Percentiles rank a stretch among this genome's conserved stretches.
Conservation (phyloP, 2,329 filamentous ascomycete genomes). For the Fusarium nisikadoi region DNA sequence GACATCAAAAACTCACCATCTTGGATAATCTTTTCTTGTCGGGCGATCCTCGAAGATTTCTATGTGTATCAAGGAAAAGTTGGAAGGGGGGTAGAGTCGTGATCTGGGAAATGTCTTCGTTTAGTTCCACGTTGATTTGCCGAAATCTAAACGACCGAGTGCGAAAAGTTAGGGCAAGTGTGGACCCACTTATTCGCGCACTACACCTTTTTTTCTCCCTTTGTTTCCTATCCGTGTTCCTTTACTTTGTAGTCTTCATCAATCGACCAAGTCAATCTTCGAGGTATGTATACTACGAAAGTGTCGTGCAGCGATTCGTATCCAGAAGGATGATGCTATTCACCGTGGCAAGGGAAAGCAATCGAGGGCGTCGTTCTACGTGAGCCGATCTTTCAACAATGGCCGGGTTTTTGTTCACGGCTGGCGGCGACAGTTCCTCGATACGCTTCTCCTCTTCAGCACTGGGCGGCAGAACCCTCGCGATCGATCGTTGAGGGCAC, state of each 20-base stretch:
- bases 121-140: conserved; percentile 51
- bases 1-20: conserved; percentile 63
- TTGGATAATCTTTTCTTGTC: conserved; percentile 65
- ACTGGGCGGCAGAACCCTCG: conserved; percentile 78
- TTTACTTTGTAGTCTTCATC: conserved; percentile 42
- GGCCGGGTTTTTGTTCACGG: conserved; percentile 14
- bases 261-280: conserved; percentile 45
- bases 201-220: conserved; percentile 36
- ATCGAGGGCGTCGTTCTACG: conserved; percentile 56
- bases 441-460: conserved; percentile 73
- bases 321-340: conserved; percentile 56
- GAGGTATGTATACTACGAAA: conserved; percentile 61
- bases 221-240: conserved; percentile 20
- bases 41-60: conserved; percentile 76
- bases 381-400: conserved; percentile 36
- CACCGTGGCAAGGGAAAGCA: conserved; percentile 70
- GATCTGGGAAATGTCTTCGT: conserved; percentile 46
- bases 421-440: conserved; percentile 47
- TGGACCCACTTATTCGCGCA: conserved; percentile 53
- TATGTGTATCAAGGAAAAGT: conserved; percentile 49
- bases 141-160: conserved; percentile 49
- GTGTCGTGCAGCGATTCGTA: conserved; percentile 47
- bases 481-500: conserved; percentile 68
- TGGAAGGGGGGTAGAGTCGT: conserved; percentile 45
- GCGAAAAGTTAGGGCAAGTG: conserved; percentile 56